Evolutionary conservation across 2,329 filamentous ascomycete genomes (phyloP).

Genomic region (Paraphaeosphaeria minitans): DNA sequence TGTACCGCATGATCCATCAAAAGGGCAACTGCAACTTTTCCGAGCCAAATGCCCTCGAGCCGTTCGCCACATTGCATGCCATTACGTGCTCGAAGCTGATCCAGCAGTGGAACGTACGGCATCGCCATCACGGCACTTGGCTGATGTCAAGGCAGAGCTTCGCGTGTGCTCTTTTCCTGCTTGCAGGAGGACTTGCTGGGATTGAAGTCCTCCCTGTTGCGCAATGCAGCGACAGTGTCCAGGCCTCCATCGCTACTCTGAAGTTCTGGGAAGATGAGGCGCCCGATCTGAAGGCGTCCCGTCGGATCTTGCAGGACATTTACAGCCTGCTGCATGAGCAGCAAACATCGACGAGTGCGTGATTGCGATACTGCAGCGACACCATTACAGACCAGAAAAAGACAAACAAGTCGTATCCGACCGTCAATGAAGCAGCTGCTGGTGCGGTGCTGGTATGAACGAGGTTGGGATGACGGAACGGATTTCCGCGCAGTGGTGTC

Average conservation of each 20-base stretch:
- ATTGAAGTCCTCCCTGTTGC: constrained; percentile 12
- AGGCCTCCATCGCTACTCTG: constrained; percentile 17
- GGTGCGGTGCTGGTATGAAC: neutral
- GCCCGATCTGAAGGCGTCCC: constrained; percentile 16
- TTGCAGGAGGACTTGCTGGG: constrained; percentile 29
- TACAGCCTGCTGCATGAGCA: neutral
- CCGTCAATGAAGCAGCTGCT: neutral
- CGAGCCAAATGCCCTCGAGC: constrained; percentile 13
- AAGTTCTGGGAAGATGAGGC: constrained; percentile 25
- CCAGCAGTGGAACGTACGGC: constrained; percentile 26
- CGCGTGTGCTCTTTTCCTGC: constrained; percentile 27
- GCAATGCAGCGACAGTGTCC: constrained; percentile 7
- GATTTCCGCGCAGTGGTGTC: neutral
- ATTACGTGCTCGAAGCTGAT: constrained; percentile 26
- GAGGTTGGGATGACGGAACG: neutral
- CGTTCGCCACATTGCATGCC: constrained; percentile 24
- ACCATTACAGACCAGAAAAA: neutral
- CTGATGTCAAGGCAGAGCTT: constrained; percentile 25
- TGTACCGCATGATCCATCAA: constrained; percentile 26
- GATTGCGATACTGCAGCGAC: neutral
- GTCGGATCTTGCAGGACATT: neutral
- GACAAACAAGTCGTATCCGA: neutral
- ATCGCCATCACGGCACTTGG: constrained; percentile 44
- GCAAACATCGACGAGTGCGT: neutral
- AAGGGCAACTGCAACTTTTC: neutral